phyloP scores from a whole-genome alignment of 495 filamentous ascomycete species.

The Penicillium bialowiezense region DNA sequence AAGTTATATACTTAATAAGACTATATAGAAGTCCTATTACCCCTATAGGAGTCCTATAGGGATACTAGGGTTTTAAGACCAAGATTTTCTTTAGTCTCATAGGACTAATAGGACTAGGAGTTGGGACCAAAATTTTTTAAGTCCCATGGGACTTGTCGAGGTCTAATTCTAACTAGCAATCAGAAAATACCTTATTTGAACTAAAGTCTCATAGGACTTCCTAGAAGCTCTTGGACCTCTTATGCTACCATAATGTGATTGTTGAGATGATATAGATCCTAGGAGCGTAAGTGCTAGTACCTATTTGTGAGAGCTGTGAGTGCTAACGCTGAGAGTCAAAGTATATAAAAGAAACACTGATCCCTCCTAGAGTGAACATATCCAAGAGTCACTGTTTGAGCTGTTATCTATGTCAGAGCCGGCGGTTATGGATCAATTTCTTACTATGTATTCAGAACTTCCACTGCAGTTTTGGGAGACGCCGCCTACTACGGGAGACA shows the following conservation, averaged over 20 bases:
- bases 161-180: slow-evolving; percentile 7
- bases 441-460: slow-evolving; percentile 35
- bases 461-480: slow-evolving; percentile 36
- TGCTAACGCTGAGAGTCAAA: background rate
- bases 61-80: too few species aligned
- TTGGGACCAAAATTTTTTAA: too few species aligned
- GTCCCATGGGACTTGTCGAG: too few species aligned
- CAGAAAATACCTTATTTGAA: background rate
- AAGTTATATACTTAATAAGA: too few species aligned
- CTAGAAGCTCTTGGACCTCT: slow-evolving; percentile 1
- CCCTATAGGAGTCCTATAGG: too few species aligned
- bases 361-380: slow-evolving; percentile 7
- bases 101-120: too few species aligned
- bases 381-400: too few species aligned
- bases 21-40: too few species aligned
- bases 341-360: slow-evolving; percentile 8
- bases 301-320: background rate
- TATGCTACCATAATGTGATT: slow-evolving; percentile 1
- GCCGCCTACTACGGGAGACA: slow-evolving; percentile 28
- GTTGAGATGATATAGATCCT: slow-evolving; percentile 3
- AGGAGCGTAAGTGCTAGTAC: slow-evolving; percentile 3
- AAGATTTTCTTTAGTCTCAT: too few species aligned
- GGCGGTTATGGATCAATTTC: slow-evolving; percentile 34
- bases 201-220: slow-evolving; percentile 6
- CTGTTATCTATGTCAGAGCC: slow-evolving; percentile 26